Base-by-base conservation (phyloP, 2,329 filamentous ascomycete species). In the Calonectria leucothoes region DNA sequence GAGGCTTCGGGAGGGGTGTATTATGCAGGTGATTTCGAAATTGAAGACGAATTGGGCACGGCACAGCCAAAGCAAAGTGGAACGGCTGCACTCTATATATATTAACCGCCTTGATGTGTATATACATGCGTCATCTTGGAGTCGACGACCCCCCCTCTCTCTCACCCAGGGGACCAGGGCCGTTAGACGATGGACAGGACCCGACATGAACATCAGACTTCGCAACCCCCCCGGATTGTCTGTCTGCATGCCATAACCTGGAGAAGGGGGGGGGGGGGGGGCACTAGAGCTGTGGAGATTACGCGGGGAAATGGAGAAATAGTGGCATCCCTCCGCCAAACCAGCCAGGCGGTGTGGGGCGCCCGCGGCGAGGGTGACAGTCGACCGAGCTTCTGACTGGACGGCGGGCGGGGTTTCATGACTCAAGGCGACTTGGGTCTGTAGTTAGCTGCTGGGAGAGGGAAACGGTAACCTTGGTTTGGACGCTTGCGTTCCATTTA, bases 241-340 rank as follows among this genome's bases (percentile, higher is more conserved):
- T 59, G 57, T 49, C 66, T 72, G 70, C 70, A 70, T 64, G 52
- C 65, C 23, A 49, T 48, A 72, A 72, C 65, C 55, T 72, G 70
- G 70, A 72, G 55, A 72, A 66, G 14, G 65, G 31, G 31, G 51
- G 42, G 51, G 49, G 14, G 65, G 31, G 31, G 51, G 42, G 51
- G 49, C 49, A 15, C 63, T 66, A 49, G n/a, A 25, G 59, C 48
- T 66, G 65, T 59, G 66, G 71, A 63, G 59, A 52, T 27, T 70
- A 66, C 61, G 71, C 59, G 67, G 66, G 61, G 66, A 70, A 70
- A 63, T 67, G 67, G 71, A 65, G 71, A 70, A 72, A 48, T 48
- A 55, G 27, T 35, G 39, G 29, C 57, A 39, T 45, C 37, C 29
- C 55, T 23, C 33, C 42, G 25, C 33, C 63, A n/a, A 33, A 25